Conservation (phyloP, 2,329 filamentous ascomycete species). For the Diplodia scrobiculata region DNA sequence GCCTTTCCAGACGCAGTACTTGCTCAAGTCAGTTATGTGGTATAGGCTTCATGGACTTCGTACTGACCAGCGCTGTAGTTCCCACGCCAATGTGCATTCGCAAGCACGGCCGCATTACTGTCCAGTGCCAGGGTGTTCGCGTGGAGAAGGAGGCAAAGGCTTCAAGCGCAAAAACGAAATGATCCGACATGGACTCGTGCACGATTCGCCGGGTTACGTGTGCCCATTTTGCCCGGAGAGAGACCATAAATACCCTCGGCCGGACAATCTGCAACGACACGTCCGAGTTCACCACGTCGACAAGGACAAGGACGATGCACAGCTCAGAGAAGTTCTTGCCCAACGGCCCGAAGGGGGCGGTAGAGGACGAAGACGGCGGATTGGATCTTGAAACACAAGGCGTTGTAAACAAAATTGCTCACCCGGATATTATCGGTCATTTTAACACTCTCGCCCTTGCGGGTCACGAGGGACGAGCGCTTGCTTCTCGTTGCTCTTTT, state of each 20-base stretch:
- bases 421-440: slow-evolving; percentile 8
- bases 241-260: slow-evolving; percentile 91
- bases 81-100: slow-evolving; percentile 71
- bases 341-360: slow-evolving; percentile 83
- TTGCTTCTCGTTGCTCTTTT: slow-evolving; percentile 6
- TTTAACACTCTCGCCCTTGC: not conserved
- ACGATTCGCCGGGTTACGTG: slow-evolving; percentile 90
- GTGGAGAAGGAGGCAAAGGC: slow-evolving; percentile 64
- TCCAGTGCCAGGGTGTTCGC: slow-evolving; percentile 59
- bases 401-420: not conserved
- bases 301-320: slow-evolving; percentile 82
- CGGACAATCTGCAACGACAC: slow-evolving; percentile 94
- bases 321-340: slow-evolving; percentile 77
- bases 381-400: slow-evolving; percentile 37
- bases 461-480: not conserved
- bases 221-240: slow-evolving; percentile 94
- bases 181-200: slow-evolving; percentile 81
- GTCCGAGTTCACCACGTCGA: slow-evolving; percentile 90
- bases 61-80: slow-evolving; percentile 47
- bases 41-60: not conserved
- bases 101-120: slow-evolving; percentile 66
- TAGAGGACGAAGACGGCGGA: slow-evolving; percentile 74
- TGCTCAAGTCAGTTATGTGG: slow-evolving; percentile 63
- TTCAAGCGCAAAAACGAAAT: slow-evolving; percentile 72
- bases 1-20: slow-evolving; percentile 75